These are phyloP conservation scores for Oehlia diaphana DNA, from an alignment of 192 early-diverging fungal species.

Conservation along the genomic window DNA sequence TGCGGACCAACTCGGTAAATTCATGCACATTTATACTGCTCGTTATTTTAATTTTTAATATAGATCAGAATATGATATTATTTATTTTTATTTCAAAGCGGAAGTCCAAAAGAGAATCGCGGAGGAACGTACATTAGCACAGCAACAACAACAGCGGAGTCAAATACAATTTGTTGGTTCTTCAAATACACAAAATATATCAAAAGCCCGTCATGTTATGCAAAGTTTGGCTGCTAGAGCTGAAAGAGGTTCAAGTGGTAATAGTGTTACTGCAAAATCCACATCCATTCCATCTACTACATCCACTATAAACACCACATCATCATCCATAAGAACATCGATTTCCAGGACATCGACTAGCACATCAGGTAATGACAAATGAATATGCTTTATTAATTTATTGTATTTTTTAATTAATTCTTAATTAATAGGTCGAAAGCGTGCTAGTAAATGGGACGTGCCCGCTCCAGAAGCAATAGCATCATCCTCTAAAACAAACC, in stretches of 20 bases:
- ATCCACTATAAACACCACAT: not conserved
- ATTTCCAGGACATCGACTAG: not conserved
- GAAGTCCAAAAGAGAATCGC: slow-evolving; percentile 23
- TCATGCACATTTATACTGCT: slow-evolving; percentile 6
- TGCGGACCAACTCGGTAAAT: slow-evolving; percentile 60
- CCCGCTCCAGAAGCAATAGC: slow-evolving; percentile 5
- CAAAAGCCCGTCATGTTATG: slow-evolving; percentile 29
- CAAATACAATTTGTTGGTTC: slow-evolving; percentile 29
- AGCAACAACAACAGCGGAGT: slow-evolving; percentile 22
- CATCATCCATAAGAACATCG: slow-evolving; percentile 10
- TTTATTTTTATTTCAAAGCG: slow-evolving; percentile 29
- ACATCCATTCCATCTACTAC: not conserved
- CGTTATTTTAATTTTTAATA: not conserved
- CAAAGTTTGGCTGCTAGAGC: slow-evolving; percentile 31
- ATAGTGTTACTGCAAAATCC: not conserved
- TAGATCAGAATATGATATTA: slow-evolving; percentile 14
- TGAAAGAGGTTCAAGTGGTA: not conserved
- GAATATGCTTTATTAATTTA: not conserved
- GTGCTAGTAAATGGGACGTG: slow-evolving; percentile 30
- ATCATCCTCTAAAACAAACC: not conserved
- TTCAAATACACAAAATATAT: slow-evolving; percentile 11
- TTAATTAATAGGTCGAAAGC: slow-evolving; percentile 19
- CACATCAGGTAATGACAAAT: slow-evolving; percentile 10
- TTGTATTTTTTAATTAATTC: not conserved
- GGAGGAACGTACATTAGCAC: slow-evolving; percentile 25